Conservation (phyloP, 1,284 basidiomycete genomes). For the Farysia itapuensis region DNA sequence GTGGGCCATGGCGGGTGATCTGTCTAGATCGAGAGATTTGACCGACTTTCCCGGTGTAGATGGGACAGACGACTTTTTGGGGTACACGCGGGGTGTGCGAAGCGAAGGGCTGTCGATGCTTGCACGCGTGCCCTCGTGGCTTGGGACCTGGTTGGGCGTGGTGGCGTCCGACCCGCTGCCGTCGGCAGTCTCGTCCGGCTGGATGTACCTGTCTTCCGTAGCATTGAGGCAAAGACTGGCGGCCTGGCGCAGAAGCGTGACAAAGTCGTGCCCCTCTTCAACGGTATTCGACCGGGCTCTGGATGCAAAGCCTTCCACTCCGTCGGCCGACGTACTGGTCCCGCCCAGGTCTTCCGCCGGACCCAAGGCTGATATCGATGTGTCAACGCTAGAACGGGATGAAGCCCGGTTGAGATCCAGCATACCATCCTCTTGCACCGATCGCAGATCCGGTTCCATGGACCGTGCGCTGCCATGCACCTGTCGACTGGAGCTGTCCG, state of each 20-base stretch:
- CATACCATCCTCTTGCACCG: slow-evolving; percentile 34
- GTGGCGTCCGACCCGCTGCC: slow-evolving; percentile 3
- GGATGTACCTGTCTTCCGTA: neutral
- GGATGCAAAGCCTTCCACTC: slow-evolving; percentile 2
- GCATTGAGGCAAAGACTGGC: neutral
- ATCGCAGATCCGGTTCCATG: slow-evolving; percentile 16
- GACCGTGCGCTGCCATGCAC: slow-evolving; percentile 1
- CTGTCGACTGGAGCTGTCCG: slow-evolving; percentile 14
- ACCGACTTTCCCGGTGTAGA: slow-evolving; percentile 17
- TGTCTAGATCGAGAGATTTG: slow-evolving; percentile 26
- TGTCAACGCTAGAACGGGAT: slow-evolving; percentile 23
- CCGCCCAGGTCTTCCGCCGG: slow-evolving; percentile 6
- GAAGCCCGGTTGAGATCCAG: slow-evolving; percentile 20
- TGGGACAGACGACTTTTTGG: slow-evolving; percentile 11
- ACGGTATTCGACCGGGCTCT: neutral
- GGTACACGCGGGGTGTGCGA: slow-evolving; percentile 17
- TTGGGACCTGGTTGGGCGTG: slow-evolving; percentile 9
- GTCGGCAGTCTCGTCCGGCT: neutral
- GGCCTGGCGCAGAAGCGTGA: slow-evolving; percentile 11
- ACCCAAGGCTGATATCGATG: slow-evolving; percentile 11
- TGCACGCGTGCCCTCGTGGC: too few relatives aligned
- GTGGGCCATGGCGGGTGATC: slow-evolving; percentile 8
- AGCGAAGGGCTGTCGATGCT: slow-evolving; percentile 9
- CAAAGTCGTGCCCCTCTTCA: slow-evolving; percentile 18
- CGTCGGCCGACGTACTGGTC: slow-evolving; percentile 8